These are phyloP conservation scores for Dothistroma septosporum DNA, from an alignment of 2,329 filamentous ascomycete species.

Conservation along the genomic window DNA sequence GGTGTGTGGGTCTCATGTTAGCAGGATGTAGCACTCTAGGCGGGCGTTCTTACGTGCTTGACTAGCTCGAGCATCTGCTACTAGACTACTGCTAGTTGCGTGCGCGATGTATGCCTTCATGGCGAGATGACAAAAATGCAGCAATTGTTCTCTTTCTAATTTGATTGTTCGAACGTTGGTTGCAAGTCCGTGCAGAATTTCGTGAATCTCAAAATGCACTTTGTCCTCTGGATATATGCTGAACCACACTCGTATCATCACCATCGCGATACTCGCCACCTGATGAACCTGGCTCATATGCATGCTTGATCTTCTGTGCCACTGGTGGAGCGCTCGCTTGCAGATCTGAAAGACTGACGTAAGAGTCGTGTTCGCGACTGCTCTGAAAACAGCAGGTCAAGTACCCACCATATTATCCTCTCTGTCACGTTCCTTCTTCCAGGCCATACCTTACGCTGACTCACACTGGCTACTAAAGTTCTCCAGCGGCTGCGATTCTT, in stretches of 20 bases:
- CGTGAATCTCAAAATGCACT: background rate
- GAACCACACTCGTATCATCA: background rate
- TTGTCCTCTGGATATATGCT: background rate
- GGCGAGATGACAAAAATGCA: constrained; percentile 26
- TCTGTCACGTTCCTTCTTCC: background rate
- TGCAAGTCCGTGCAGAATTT: constrained; percentile 1
- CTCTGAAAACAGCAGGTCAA: constrained; percentile 2
- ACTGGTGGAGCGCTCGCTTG: background rate
- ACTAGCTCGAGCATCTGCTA: constrained; percentile 26
- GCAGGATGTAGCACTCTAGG: constrained; percentile 21
- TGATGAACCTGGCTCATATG: background rate
- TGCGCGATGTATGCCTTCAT: constrained; percentile 21
- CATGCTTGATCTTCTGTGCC: background rate
- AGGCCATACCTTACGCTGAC: background rate
- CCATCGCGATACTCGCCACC: background rate
- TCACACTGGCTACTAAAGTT: constrained; percentile 4
- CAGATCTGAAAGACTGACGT: constrained; percentile 15
- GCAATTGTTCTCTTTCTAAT: constrained; percentile 17
- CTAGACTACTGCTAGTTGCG: constrained; percentile 24
- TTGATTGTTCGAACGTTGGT: background rate
- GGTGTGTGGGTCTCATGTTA: constrained; percentile 9
- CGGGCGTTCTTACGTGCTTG: constrained; percentile 22
- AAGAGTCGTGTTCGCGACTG: background rate
- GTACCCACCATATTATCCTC: background rate
- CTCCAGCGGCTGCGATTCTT: background rate